Percentiles rank a stretch among this genome's conserved stretches.
phyloP scores from a whole-genome alignment of 2,329 filamentous ascomycete species.

The Ophioceras dolichostomum region DNA sequence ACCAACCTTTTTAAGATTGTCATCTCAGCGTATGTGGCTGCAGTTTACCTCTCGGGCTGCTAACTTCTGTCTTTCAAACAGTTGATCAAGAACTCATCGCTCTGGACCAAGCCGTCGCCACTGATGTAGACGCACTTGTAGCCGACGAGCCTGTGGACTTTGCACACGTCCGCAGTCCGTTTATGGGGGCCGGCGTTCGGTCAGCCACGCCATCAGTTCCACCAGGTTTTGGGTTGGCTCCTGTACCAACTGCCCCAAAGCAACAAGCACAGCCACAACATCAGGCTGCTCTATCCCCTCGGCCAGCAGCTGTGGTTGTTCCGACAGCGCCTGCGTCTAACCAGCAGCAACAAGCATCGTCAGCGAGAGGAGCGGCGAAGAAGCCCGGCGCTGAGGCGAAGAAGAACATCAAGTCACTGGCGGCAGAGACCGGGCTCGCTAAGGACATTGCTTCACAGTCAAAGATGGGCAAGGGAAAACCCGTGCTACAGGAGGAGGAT shows the following conservation, averaged over 20 bases:
- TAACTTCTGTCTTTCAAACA: conserved; percentile 12
- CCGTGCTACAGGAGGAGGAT: conserved; percentile 44
- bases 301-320: no score
- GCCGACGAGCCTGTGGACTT: conserved; percentile 38
- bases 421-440: conserved; percentile 31
- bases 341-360: conserved; percentile 3
- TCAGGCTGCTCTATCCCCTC: not conserved
- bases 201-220: conserved; percentile 26
- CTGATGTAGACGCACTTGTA: conserved; percentile 53
- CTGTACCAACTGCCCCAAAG: conserved; percentile 6
- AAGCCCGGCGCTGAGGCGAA: conserved; percentile 22
- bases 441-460: conserved; percentile 29
- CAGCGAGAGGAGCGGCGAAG: conserved; percentile 3
- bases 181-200: no score
- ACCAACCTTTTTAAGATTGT: no score
- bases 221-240: conserved; percentile 30
- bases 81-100: conserved; percentile 52
- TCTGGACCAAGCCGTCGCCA: conserved; percentile 47
- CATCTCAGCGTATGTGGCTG: no score
- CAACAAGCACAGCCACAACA: not conserved
- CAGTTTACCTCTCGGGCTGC: no score
- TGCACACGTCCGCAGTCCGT: no score
- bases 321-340: no score
- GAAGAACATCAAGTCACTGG: conserved; percentile 30
- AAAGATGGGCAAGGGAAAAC: conserved; percentile 17